Evolutionary conservation across 805 yeast species (phyloP).

Genomic region (Myxozyma geophila): DNA sequence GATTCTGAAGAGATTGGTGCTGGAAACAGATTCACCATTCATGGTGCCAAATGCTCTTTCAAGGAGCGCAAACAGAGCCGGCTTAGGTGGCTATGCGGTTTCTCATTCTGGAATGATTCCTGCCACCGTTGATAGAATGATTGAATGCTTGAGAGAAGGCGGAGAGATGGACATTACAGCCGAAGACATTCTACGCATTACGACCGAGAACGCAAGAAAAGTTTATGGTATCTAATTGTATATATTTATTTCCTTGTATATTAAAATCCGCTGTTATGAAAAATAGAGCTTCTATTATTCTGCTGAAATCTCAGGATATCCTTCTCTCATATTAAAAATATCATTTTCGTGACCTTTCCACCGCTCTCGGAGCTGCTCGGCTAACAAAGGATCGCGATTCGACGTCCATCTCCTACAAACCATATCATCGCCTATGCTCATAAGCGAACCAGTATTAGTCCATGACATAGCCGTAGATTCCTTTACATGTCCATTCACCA

Average conservation of each 20-base stretch:
- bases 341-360: conserved; percentile 13
- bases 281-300: background rate
- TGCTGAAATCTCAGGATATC: conserved; percentile 12
- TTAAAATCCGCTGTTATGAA: background rate
- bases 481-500: conserved; percentile 20
- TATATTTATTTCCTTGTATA: background rate
- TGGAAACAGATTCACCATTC: conserved; percentile 33
- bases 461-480: conserved; percentile 29
- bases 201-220: conserved; percentile 22
- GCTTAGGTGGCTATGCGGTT: conserved; percentile 18
- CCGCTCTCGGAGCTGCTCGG: conserved; percentile 14
- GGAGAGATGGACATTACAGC: conserved; percentile 12
- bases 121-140: conserved; percentile 25
- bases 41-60: conserved; percentile 21
- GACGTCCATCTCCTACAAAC: conserved; percentile 24
- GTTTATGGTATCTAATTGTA: conserved; percentile 17
- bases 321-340: conserved; percentile 5
- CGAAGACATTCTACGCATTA: conserved; percentile 19
- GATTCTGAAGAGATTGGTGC: conserved; percentile 17
- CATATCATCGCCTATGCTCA: conserved; percentile 30
- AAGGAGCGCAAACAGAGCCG: conserved; percentile 3
- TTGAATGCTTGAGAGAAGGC: conserved; percentile 19
- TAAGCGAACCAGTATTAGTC: conserved; percentile 18
- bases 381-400: conserved; percentile 6
- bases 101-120: conserved; percentile 36